Base-by-base conservation (phyloP, 1,284 basidiomycete genomes). In the Apiotrichum sp. region DNA sequence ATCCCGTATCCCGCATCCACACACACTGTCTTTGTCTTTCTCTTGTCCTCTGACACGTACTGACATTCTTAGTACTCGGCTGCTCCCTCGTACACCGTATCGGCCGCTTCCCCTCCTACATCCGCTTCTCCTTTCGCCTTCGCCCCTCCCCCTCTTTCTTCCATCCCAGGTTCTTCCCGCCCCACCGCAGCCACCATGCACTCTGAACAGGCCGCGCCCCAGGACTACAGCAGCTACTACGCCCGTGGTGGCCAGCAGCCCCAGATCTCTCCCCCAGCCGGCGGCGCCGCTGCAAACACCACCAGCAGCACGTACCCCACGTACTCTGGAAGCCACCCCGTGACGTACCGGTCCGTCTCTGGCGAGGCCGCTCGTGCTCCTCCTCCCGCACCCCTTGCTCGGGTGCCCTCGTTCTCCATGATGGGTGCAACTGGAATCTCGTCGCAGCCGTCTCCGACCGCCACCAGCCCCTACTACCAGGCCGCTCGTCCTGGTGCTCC, bases 41-140 rank as follows among this genome's bases (percentile, higher is more conserved):
- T 7, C 36, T 8, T 13, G 8, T 38, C 13, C 36, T 38, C 36
- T 13, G 7, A 38, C 36, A 38, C 36, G 36, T 13, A 8, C 13
- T 13, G 8, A 38, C 7, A 38, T 8, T 13, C 36, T 13, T 38
- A 56, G 49, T 48, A 57, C 46, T 42, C 46, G 35, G 42, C 36
- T 22, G 22, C 22, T 9, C 11, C 51, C 33, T 53, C 50, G 34
- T 47, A 53, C 52, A 32, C 48, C 41, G 50, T 38, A 6, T 38
- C 44, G 10, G 47, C 56, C 3, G 40, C 43, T 29, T 69, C 70
- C 2, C 65, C 70, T 6, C 63, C 70, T 32, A 47, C 63, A 3
- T 66, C 69, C 1, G 65, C 70, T 7, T 71, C 69, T 14, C 72
- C 72, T 14, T 72, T 73, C 43, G 70, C 72, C 9, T 73, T 72